A percentile compares a stretch with the other conserved stretches of the same genome.
These are phyloP conservation scores for Coelastrella sp. DNA, from an alignment of 139 green algal species.

Conservation along the genomic window DNA sequence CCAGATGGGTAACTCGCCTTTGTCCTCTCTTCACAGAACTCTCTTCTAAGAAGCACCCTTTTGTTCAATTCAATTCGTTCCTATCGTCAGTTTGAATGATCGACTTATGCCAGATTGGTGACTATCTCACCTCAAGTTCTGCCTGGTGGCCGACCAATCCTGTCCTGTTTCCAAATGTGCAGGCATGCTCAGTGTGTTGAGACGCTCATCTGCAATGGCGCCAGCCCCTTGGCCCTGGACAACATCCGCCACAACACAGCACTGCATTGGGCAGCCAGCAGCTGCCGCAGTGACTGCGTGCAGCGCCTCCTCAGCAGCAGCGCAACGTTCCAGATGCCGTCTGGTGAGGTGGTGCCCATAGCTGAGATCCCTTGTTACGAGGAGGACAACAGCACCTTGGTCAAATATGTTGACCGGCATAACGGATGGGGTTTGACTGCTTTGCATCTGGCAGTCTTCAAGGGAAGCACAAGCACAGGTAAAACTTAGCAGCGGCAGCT, in stretches of 20 bases:
- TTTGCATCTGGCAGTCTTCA: slow-evolving; percentile 66
- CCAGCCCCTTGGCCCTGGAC: slow-evolving; percentile 58
- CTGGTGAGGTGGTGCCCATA: slow-evolving; percentile 12
- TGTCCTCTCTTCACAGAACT: no score
- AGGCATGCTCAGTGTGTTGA: slow-evolving; percentile 67
- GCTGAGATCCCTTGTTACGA: slow-evolving; percentile 58
- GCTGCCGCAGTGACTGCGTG: slow-evolving; percentile 61
- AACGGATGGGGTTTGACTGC: slow-evolving; percentile 68
- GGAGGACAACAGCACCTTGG: slow-evolving; percentile 31
- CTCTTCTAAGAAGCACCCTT: no score
- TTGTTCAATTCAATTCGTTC: no score
- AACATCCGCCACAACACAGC: slow-evolving; percentile 62
- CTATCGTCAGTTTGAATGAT: no score
- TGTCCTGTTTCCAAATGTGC: background rate
- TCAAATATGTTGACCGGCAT: slow-evolving; percentile 66
- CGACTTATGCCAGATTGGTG: no score
- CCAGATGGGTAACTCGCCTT: background rate
- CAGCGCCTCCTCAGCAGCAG: slow-evolving; percentile 53
- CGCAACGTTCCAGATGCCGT: slow-evolving; percentile 36
- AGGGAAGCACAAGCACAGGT: slow-evolving; percentile 59
- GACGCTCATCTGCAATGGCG: slow-evolving; percentile 63
- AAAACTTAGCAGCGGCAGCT: background rate
- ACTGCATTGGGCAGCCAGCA: slow-evolving; percentile 62
- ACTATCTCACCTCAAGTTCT: background rate
- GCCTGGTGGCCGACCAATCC: background rate